Conservation (phyloP, 768 basidiomycete species). For the Tylopilus intermedius region DNA sequence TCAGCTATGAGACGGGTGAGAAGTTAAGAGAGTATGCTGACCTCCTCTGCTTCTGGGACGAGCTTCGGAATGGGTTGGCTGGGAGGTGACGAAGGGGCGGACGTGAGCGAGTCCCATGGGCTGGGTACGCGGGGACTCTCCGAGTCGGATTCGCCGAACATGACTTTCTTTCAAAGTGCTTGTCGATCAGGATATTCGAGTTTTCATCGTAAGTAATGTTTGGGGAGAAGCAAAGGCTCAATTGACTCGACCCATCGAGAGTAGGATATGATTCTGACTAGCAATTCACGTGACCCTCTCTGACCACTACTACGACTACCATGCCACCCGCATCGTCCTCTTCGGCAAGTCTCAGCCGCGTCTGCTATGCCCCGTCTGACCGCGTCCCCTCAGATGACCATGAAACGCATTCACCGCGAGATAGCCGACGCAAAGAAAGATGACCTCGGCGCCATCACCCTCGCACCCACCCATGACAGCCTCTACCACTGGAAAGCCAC, state of each 20-base stretch:
- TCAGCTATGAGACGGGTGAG: neutral
- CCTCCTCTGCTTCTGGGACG: constrained; percentile 71
- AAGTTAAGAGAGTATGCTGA: constrained; percentile 14
- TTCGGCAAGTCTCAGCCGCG: constrained; percentile 10
- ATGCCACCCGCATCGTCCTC: constrained; percentile 28
- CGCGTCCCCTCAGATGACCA: constrained; percentile 43
- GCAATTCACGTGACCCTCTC: constrained; percentile 15
- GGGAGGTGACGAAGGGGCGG: constrained; percentile 40
- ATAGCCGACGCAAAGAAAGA: constrained; percentile 78
- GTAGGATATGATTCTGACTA: constrained; percentile 2
- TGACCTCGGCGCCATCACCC: constrained; percentile 68
- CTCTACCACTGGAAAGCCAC: constrained; percentile 71
- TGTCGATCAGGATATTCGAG: constrained; percentile 46
- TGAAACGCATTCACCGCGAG: constrained; percentile 82
- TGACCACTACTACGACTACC: neutral
- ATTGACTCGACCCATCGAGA: neutral
- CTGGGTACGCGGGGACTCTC: constrained; percentile 76
- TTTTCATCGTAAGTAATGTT: constrained; percentile 38
- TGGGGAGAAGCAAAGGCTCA: no score
- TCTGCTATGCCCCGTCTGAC: constrained; percentile 4
- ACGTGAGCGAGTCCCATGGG: constrained; percentile 77
- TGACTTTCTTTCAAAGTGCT: constrained; percentile 20
- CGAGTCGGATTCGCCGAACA: constrained; percentile 82
- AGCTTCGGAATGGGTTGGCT: constrained; percentile 52
- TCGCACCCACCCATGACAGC: constrained; percentile 60